phyloP scores from a whole-genome alignment of 805 yeast genomes.

The Diddensiella santjacobensis region DNA sequence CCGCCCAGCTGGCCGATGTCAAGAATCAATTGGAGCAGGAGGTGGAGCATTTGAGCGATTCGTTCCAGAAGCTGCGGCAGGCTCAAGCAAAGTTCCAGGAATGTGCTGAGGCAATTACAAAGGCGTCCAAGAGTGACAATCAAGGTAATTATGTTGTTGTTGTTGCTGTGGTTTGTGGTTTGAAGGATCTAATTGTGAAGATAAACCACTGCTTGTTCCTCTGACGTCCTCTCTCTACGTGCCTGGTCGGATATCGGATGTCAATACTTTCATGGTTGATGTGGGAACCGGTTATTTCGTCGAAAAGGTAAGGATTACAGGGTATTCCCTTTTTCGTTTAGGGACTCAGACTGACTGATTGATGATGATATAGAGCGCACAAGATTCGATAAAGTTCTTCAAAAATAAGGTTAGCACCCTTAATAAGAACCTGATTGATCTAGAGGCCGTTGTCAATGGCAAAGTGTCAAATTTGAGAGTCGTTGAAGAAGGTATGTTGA shows the following conservation, averaged over 20 bases:
- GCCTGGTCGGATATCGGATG: constrained; percentile 71
- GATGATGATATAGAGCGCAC: constrained; percentile 29
- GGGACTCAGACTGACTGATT: background rate
- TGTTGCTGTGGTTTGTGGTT: background rate
- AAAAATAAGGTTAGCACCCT: constrained; percentile 68
- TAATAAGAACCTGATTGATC: constrained; percentile 65
- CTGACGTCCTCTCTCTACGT: constrained; percentile 84
- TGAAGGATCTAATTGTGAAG: constrained; percentile 10
- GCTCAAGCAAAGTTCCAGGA: constrained; percentile 82
- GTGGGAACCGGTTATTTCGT: constrained; percentile 95
- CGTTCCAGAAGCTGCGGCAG: constrained; percentile 74
- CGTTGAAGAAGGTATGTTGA: constrained; percentile 43
- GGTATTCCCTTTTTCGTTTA: background rate
- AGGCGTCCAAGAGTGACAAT: constrained; percentile 41
- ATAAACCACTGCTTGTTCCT: constrained; percentile 69
- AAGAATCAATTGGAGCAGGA: constrained; percentile 82
- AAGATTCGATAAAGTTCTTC: constrained; percentile 68
- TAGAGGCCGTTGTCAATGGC: constrained; percentile 70
- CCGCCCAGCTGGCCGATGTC: constrained; percentile 81
- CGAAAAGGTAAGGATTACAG: constrained; percentile 48
- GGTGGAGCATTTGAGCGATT: constrained; percentile 77
- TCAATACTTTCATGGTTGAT: constrained; percentile 76
- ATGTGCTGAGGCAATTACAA: constrained; percentile 66
- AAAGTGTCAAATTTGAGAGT: constrained; percentile 62
- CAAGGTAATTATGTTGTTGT: background rate